Evolutionary conservation across 139 green algal species (phyloP).

Genomic region (Pleodorina starrii): DNA sequence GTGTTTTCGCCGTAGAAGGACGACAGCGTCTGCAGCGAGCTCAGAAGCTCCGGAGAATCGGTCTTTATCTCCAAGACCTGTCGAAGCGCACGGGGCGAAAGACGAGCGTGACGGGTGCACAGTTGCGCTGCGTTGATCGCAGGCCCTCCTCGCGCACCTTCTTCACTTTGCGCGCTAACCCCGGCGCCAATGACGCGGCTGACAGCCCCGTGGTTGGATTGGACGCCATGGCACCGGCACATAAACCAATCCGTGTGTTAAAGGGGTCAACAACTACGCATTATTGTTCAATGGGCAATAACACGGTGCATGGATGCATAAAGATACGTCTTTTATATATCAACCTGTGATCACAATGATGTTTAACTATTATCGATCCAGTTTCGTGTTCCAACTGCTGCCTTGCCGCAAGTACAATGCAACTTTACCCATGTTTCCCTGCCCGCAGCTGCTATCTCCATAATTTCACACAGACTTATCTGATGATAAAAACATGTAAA

Average conservation of each 20-base stretch:
- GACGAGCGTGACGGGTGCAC: neutral
- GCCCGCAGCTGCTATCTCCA: no score
- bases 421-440: no score
- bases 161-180: constrained; percentile 88
- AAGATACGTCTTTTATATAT: neutral
- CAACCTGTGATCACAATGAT: neutral
- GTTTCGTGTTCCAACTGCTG: neutral
- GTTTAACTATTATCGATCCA: neutral
- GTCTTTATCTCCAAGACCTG: constrained; percentile 91
- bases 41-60: constrained; percentile 87
- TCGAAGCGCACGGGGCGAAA: neutral
- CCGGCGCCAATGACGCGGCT: constrained; percentile 71
- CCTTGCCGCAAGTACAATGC: neutral
- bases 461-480: neutral
- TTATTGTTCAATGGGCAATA: no score
- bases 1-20: constrained; percentile 87
- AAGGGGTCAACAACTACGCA: neutral
- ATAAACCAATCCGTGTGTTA: neutral
- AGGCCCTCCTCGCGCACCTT: constrained; percentile 68
- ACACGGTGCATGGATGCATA: neutral
- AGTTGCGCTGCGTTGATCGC: neutral
- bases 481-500: neutral
- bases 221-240: neutral
- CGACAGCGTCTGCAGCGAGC: constrained; percentile 82
- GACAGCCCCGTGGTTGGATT: neutral